These are phyloP conservation scores for Malania oleifera DNA, from an alignment of 164 flowering plant species.

Conservation along the genomic window DNA sequence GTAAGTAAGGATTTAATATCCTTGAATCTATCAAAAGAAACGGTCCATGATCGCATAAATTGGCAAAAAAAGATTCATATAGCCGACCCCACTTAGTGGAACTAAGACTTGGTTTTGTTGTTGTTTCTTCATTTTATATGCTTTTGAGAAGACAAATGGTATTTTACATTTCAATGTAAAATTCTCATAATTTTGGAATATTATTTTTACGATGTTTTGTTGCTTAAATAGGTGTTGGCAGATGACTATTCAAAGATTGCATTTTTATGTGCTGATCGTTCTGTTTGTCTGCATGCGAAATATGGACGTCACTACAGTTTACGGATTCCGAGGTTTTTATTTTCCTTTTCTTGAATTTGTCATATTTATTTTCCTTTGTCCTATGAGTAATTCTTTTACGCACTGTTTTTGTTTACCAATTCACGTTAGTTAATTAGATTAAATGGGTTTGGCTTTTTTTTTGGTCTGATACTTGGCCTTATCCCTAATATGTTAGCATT, in stretches of 20 bases:
- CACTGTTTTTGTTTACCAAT: background rate
- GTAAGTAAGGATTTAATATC: no score
- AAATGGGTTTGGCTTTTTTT: no score
- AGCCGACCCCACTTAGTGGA: no score
- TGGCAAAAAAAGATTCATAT: no score
- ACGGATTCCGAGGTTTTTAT: conserved; percentile 76
- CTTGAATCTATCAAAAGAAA: no score
- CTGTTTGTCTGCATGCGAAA: conserved; percentile 83
- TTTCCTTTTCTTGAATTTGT: background rate
- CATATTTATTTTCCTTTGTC: background rate
- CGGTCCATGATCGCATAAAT: no score
- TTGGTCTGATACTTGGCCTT: no score
- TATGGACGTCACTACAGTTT: conserved; percentile 87
- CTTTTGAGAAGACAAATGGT: background rate
- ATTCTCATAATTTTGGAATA: background rate
- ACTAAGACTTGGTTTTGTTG: no score
- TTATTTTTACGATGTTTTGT: conserved; percentile 1
- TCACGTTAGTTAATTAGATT: no score
- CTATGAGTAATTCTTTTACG: background rate
- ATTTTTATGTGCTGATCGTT: conserved; percentile 89
- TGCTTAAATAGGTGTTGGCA: conserved; percentile 46
- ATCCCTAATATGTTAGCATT: no score
- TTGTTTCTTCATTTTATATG: background rate
- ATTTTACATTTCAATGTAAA: background rate
- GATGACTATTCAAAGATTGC: conserved; percentile 96